Conservation (phyloP, 176 grass and related monocot genomes). For the Hyparrhenia diplandra region DNA sequence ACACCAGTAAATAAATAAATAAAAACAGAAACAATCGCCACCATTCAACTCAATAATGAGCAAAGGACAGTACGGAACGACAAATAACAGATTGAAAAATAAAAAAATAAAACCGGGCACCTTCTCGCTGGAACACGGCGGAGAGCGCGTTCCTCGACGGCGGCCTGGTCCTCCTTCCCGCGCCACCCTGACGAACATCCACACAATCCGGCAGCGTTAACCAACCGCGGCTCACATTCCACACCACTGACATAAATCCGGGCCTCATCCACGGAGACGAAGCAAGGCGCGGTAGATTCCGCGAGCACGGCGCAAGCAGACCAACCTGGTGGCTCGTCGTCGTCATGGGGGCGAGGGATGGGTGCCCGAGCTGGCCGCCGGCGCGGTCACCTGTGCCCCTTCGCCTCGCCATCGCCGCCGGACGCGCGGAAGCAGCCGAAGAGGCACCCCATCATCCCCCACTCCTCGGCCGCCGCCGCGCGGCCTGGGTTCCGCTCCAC, state of each 20-base stretch:
- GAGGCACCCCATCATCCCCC: conserved; percentile 59
- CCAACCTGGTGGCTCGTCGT: conserved; percentile 40
- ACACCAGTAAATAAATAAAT: not conserved
- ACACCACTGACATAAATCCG: not conserved
- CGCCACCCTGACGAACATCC: conserved; percentile 8
- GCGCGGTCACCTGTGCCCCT: not conserved
- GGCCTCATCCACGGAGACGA: not conserved
- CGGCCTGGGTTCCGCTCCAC: not conserved
- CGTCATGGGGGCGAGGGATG: conserved; percentile 29
- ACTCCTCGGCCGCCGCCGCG: not conserved
- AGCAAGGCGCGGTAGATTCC: not conserved
- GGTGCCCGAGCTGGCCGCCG: conserved; percentile 19
- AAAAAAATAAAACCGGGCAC: not conserved
- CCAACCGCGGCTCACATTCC: not conserved
- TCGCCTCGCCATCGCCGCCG: conserved; percentile 20
- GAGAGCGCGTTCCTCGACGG: conserved; percentile 68
- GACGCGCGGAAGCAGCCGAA: conserved; percentile 69
- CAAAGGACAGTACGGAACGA: not conserved
- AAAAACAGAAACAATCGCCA: not conserved
- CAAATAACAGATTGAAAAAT: not conserved
- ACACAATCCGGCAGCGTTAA: not conserved
- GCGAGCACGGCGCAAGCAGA: not conserved
- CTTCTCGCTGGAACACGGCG: conserved; percentile 70
- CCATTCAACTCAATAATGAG: not conserved
- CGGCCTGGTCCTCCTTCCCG: conserved; percentile 23